Conservation (phyloP, 1,139 yeast species). For the Spathaspora sp. region DNA sequence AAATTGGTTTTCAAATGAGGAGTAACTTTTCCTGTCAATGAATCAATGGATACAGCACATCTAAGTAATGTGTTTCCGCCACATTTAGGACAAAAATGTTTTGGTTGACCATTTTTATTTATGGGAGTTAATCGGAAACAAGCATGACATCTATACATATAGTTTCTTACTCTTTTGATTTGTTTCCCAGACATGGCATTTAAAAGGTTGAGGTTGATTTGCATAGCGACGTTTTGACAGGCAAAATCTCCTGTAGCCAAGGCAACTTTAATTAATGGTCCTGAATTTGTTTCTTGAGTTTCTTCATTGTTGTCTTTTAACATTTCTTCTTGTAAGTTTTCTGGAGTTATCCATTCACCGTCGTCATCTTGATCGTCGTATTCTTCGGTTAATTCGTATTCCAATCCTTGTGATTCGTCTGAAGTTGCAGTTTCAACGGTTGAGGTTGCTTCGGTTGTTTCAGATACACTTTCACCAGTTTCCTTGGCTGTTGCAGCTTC, state of each 20-base stretch:
- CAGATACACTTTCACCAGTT: too few relatives aligned
- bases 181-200: conserved; percentile 83
- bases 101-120: conserved; percentile 71
- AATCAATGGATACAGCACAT: conserved; percentile 85
- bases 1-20: conserved; percentile 92
- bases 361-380: conserved; percentile 68
- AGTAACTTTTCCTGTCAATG: conserved; percentile 74
- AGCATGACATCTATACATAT: conserved; percentile 96
- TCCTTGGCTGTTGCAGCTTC: not conserved
- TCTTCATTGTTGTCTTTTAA: conserved; percentile 59
- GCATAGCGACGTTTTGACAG: conserved; percentile 91
- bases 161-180: conserved; percentile 81
- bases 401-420: conserved; percentile 7
- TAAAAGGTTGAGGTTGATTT: conserved; percentile 83
- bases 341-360: conserved; percentile 96
- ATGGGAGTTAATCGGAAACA: conserved; percentile 82
- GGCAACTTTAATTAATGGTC: conserved; percentile 61
- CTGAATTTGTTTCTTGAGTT: conserved; percentile 28
- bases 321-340: conserved; percentile 69
- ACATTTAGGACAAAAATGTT: conserved; percentile 94
- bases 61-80: conserved; percentile 89
- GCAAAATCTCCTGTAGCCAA: conserved; percentile 96
- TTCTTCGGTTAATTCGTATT: conserved; percentile 34
- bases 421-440: conserved; percentile 8
- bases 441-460: conserved; percentile 12